Percentiles rank a stretch among this genome's conserved stretches.
Evolutionary conservation across 2,329 filamentous ascomycete species (phyloP).

Genomic region (Ascochyta clinopodiicola): DNA sequence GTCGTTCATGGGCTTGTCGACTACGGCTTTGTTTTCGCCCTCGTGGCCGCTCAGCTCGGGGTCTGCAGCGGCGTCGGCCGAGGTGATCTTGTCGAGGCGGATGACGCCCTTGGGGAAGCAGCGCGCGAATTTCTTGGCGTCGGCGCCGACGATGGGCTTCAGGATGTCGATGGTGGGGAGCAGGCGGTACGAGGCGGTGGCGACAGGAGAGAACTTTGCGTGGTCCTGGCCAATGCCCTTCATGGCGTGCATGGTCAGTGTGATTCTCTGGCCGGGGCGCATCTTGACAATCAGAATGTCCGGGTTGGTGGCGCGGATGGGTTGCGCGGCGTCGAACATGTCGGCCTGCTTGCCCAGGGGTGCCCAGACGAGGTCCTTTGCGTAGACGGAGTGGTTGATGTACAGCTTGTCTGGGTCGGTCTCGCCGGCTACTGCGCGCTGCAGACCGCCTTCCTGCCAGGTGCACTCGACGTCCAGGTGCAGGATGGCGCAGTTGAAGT

Average conservation of each 20-base stretch:
- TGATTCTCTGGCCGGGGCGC: slow-evolving; percentile 85
- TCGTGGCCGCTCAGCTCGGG: slow-evolving; percentile 75
- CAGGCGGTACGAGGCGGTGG: slow-evolving; percentile 90
- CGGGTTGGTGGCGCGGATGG: slow-evolving; percentile 81
- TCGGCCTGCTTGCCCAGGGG: slow-evolving; percentile 68
- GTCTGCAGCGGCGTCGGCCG: slow-evolving; percentile 65
- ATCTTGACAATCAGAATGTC: slow-evolving; percentile 95
- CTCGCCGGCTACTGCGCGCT: slow-evolving; percentile 69
- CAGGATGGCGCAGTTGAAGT: slow-evolving; percentile 88
- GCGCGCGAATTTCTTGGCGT: slow-evolving; percentile 85
- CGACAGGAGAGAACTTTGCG: slow-evolving; percentile 95
- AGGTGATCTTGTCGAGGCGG: slow-evolving; percentile 73
- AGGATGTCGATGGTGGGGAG: slow-evolving; percentile 86
- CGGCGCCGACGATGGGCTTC: slow-evolving; percentile 80
- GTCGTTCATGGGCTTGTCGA: slow-evolving; percentile 87
- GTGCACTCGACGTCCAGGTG: slow-evolving; percentile 80
- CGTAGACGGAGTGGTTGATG: slow-evolving; percentile 73
- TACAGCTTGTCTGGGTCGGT: slow-evolving; percentile 85
- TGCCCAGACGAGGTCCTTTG: slow-evolving; percentile 69
- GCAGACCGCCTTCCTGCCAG: slow-evolving; percentile 68
- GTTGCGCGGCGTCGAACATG: slow-evolving; percentile 57
- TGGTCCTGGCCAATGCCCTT: slow-evolving; percentile 95
- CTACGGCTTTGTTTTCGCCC: slow-evolving; percentile 86
- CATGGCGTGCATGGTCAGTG: slow-evolving; percentile 89
- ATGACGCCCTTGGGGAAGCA: slow-evolving; percentile 94